Conservation (phyloP, 2,329 filamentous ascomycete species). For the Didymosphaeria variabile region DNA sequence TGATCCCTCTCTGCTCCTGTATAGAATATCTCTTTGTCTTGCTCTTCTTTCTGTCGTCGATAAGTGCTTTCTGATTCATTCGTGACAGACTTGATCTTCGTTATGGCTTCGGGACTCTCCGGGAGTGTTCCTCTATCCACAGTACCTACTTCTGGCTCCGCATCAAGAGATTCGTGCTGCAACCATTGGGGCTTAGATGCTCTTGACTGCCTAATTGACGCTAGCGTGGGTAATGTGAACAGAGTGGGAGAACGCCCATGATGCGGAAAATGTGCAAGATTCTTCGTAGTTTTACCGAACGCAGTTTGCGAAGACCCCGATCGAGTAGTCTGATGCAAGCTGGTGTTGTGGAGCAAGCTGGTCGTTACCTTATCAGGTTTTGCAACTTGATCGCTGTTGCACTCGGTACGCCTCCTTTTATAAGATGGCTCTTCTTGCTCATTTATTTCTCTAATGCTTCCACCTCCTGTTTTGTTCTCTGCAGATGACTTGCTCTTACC, state of each 20-base stretch:
- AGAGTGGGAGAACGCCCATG: not conserved
- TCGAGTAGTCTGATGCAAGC: not conserved
- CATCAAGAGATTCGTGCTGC: not conserved
- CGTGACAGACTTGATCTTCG: not conserved
- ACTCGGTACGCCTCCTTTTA: too few relatives aligned
- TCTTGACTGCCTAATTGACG: not conserved
- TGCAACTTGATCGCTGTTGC: too few relatives aligned
- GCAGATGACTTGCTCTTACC: too few relatives aligned
- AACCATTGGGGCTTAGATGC: not conserved
- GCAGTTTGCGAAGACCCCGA: not conserved
- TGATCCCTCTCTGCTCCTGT: not conserved
- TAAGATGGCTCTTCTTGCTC: too few relatives aligned
- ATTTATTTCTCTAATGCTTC: too few relatives aligned
- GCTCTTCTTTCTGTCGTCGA: not conserved
- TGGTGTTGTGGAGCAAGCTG: not conserved
- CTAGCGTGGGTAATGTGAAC: not conserved
- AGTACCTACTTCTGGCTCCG: not conserved
- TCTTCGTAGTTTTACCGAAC: not conserved
- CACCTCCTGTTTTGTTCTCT: too few relatives aligned
- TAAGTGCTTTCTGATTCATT: not conserved
- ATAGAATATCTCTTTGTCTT: not conserved
- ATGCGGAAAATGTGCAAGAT: not conserved
- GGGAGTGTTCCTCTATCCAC: not conserved
- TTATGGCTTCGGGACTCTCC: not conserved
- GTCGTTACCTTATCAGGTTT: not conserved